A percentile compares a stretch with the other conserved stretches of the same genome.
Conservation (phyloP, 2,329 filamentous ascomycete genomes). For the Colletotrichum spaethianum region DNA sequence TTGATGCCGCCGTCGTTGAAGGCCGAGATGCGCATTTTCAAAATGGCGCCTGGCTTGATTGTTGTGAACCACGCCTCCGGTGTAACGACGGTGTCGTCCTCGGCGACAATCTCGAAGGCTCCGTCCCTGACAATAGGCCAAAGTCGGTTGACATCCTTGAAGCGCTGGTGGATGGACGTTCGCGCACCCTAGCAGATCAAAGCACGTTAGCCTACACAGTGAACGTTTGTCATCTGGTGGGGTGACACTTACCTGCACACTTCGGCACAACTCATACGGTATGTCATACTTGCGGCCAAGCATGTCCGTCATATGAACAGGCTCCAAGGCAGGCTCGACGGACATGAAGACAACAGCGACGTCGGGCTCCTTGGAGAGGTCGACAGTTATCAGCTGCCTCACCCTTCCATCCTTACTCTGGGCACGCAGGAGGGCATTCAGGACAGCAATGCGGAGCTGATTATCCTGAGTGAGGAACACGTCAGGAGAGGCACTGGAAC, state of each 20-base stretch:
- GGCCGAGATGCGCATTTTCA: slow-evolving; percentile 30
- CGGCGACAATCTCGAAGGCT: slow-evolving; percentile 22
- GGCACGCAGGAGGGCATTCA: slow-evolving; percentile 15
- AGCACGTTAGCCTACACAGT: neutral
- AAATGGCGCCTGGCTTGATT: slow-evolving; percentile 26
- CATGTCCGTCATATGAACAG: slow-evolving; percentile 23
- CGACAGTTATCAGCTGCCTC: slow-evolving; percentile 27
- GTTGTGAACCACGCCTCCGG: slow-evolving; percentile 30
- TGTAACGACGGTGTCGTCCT: slow-evolving; percentile 13
- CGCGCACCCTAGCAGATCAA: slow-evolving; percentile 16
- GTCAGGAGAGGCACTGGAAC: neutral
- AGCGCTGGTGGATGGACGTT: slow-evolving; percentile 18
- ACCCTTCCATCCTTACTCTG: slow-evolving; percentile 28
- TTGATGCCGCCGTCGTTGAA: slow-evolving; percentile 15
- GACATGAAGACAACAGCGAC: slow-evolving; percentile 33
- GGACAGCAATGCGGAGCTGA: slow-evolving; percentile 11
- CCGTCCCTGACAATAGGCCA: slow-evolving; percentile 29
- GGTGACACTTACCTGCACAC: slow-evolving; percentile 13
- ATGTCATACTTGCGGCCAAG: slow-evolving; percentile 26
- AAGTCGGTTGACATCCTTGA: slow-evolving; percentile 20
- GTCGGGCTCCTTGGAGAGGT: slow-evolving; percentile 1
- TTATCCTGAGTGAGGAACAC: slow-evolving; percentile 7
- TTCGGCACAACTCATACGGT: slow-evolving; percentile 27
- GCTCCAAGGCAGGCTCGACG: slow-evolving; percentile 22
- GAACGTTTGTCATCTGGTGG: too few species aligned